Conservation (phyloP, 108 stramenopile species). For the Nannochloropsis oceanica region DNA sequence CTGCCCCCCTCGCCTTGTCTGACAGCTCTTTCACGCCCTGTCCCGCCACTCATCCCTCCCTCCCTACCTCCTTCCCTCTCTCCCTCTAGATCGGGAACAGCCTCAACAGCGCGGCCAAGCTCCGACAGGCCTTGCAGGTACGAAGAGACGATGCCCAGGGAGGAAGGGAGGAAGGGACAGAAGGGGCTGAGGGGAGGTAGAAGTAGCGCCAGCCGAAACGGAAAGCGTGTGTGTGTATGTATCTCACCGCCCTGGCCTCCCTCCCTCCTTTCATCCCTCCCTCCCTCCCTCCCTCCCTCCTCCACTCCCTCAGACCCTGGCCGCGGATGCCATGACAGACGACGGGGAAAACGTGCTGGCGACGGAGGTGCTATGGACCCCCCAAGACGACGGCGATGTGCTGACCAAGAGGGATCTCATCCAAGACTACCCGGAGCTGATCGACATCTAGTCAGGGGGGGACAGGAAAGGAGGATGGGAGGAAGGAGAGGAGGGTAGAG, state of each 20-base stretch:
- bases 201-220: neutral
- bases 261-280: too few relatives aligned
- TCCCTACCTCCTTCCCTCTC: too few relatives aligned
- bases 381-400: slow-evolving; percentile 20
- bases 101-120: neutral
- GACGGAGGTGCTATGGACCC: slow-evolving; percentile 29
- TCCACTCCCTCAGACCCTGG: too few relatives aligned
- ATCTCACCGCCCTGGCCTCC: too few relatives aligned
- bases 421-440: slow-evolving; percentile 28
- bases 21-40: too few relatives aligned
- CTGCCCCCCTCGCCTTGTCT: too few relatives aligned
- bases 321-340: slow-evolving; percentile 15
- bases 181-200: neutral
- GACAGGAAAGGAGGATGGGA: neutral
- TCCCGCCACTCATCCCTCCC: too few relatives aligned
- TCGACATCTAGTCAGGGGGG: slow-evolving; percentile 2
- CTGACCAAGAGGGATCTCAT: slow-evolving; percentile 12
- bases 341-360: slow-evolving; percentile 25
- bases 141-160: neutral
- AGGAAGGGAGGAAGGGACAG: neutral
- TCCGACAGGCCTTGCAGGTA: neutral
- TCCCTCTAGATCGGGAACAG: neutral
- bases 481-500: too few relatives aligned
- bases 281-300: too few relatives aligned
- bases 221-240: too few relatives aligned